Conservation (phyloP, 768 basidiomycete genomes). For the Phanerodontia chrysosporium region DNA sequence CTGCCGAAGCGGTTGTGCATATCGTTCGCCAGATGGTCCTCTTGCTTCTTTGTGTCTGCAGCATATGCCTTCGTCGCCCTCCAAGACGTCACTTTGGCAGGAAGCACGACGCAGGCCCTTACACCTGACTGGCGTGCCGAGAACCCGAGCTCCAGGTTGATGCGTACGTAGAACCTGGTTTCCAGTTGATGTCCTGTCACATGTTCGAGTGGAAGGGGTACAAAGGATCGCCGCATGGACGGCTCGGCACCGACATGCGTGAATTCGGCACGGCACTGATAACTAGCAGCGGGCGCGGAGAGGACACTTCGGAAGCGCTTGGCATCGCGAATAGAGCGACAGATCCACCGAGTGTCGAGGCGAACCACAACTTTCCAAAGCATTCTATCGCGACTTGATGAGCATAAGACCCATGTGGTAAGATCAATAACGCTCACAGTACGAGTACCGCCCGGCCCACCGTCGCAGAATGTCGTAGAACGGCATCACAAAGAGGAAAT, state of each 20-base stretch:
- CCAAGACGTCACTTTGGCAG: background rate
- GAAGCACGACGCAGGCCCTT: background rate
- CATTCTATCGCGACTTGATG: background rate
- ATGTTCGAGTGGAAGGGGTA: background rate
- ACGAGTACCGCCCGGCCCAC: background rate
- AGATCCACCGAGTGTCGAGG: background rate
- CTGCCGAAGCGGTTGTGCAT: background rate
- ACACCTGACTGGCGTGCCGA: background rate
- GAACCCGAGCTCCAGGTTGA: background rate
- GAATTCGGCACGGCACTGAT: background rate
- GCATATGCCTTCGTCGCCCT: background rate
- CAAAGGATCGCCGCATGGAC: background rate
- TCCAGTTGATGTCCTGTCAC: background rate
- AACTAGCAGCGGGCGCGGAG: background rate
- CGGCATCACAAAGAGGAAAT: background rate
- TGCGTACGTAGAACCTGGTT: background rate
- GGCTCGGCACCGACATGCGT: background rate
- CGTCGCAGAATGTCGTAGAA: background rate
- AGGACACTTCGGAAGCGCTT: background rate
- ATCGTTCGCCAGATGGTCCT: background rate
- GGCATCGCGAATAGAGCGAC: background rate
- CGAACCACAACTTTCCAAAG: background rate
- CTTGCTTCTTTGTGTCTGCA: background rate
- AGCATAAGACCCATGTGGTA: background rate
- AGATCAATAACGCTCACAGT: background rate